Conservation (phyloP, 2,329 filamentous ascomycete species). For the Pseudogymnoascus sp. region DNA sequence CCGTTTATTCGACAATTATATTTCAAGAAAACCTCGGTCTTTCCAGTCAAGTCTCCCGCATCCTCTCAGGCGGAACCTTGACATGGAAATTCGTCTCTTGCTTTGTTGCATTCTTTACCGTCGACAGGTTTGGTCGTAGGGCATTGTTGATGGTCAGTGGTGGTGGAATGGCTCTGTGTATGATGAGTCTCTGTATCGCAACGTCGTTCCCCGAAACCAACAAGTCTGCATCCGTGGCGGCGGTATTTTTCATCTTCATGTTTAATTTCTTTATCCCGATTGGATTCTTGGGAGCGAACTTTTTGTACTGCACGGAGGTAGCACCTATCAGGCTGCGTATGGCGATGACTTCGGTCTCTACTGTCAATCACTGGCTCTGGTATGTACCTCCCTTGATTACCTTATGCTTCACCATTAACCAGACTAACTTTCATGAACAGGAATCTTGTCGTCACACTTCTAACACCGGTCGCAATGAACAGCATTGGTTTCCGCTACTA, state of each 20-base stretch:
- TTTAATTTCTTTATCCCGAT: constrained; percentile 54
- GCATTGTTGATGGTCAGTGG: not conserved
- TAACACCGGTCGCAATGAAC: not conserved
- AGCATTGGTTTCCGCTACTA: not conserved
- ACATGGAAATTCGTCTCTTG: not conserved
- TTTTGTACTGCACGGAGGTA: constrained; percentile 51
- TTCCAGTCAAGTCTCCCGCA: not conserved
- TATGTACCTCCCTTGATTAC: constrained; percentile 44
- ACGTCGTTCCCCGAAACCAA: constrained; percentile 40
- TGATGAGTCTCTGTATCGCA: constrained; percentile 44
- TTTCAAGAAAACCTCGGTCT: not conserved
- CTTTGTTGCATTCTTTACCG: not conserved
- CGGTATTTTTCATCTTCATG: constrained; percentile 48
- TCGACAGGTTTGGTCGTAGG: not conserved
- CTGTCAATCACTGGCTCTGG: constrained; percentile 24
- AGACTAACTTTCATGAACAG: not conserved
- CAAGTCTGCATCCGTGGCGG: constrained; percentile 39
- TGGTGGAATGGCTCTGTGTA: constrained; percentile 32
- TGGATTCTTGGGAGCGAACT: constrained; percentile 50
- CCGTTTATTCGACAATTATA: not conserved
- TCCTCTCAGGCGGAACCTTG: not conserved
- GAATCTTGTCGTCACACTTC: not conserved
- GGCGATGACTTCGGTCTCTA: constrained; percentile 45
- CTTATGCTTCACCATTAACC: not conserved
- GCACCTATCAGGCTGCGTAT: constrained; percentile 43